Evolutionary conservation across 2,329 filamentous ascomycete species (phyloP), one percentile per base, ranked within the genome.

Genomic region (Exophiala bonariae): DNA sequence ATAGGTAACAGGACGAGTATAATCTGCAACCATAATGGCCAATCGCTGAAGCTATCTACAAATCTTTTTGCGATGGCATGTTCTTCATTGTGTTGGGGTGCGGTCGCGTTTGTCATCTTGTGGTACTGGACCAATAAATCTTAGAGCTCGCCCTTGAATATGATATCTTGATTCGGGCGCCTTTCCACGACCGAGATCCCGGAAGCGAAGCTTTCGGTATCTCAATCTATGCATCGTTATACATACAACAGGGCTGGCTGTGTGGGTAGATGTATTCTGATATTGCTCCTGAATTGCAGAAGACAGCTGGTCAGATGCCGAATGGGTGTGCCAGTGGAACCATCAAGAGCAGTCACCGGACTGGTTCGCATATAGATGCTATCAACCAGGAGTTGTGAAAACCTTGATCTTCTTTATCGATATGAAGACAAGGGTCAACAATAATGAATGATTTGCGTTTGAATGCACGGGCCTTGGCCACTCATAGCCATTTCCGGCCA

Each of bases 401-500:
- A n/a, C n/a, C n/a, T n/a, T n/a, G n/a, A n/a, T n/a, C n/a, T 26
- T 10, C 6, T 28, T 26, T 14, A 18, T 14, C 20, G 4, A 7
- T 6, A 14, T 34, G 13, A 34, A 5, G 6, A 34, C 32, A 5
- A 34, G 36, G 38, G 45, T 49, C 48, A 50, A 48, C 38, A 44
- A 47, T 23, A 22, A 23, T n/a, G 34, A 14, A 10, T 28, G 28
- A 26, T 28, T 38, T 22, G 38, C 13, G 13, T 23, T 20, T 36
- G 19, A 18, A 13, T 28, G 36, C 23, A 47, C 20, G 32, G n/a
- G n/a, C n/a, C n/a, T n/a, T n/a, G n/a, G 28, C 19, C 14, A 17
- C 30, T 77, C 69, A 96, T 49, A 96, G 68, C 71, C 93, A 96
- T 70, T 97, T 99, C 72, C 89, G 89, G 58, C 90, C 93, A 1